Evolutionary conservation across 2,329 filamentous ascomycete genomes (phyloP), one percentile per base, ranked within the genome.

Genomic region (Epichloe gansuensis): DNA sequence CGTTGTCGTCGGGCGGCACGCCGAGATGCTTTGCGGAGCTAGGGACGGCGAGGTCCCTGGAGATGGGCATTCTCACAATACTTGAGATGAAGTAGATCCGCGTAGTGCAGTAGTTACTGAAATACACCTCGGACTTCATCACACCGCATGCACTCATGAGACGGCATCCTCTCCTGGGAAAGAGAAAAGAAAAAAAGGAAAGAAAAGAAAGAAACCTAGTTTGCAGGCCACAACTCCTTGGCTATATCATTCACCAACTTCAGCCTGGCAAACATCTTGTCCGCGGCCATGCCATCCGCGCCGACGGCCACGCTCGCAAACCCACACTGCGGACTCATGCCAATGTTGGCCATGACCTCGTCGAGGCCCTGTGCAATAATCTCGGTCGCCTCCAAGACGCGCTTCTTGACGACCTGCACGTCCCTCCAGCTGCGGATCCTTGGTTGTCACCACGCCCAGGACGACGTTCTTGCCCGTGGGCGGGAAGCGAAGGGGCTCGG

Each of bases 181-280:
- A 42, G 17, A 21, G 7, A 17, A 3, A 25, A 23, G 17, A 12
- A 17, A 17, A 17, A 17, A 17, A 17, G 17, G 17, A 17, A 17
- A 21, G 7, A 17, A 3, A 25, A 42, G 17, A 8, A 23, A 25
- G 5, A 42, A 12, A 36, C 48, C 41, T 4, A 5, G 13, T 21
- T 17, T 2, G 48, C 58, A 7, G 64, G 60, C 84, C 84, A 88
- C 40, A 88, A 73, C 52, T 79, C 75, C 59, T 81, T 74, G 5
- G 84, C 83, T 58, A 88, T 75, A 49, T 78, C 73, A 53, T 80
- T 75, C 35, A 87, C 84, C 53, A 88, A 69, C 68, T 79, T 75
- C 60, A 88, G 66, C 71, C 87, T 88, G 60, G 75, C 78, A 66
- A 81, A 74, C 84, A 87, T 87, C 59, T 81, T 83, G 38, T 84